phyloP scores from a whole-genome alignment of 176 grass and related monocot species.

The Oryza brachyantha region DNA sequence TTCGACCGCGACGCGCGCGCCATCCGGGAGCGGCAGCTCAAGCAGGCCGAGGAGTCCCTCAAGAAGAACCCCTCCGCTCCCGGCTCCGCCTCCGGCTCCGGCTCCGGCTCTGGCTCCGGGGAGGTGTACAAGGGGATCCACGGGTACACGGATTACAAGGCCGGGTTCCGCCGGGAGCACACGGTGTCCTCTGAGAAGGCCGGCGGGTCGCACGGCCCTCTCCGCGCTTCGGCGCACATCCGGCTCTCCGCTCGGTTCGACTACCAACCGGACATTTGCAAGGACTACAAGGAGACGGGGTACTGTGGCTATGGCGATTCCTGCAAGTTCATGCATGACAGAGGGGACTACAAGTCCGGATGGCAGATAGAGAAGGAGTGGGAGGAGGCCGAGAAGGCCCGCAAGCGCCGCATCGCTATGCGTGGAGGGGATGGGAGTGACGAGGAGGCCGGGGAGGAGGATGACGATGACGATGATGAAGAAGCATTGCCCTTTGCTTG shows the following conservation, averaged over 20 bases:
- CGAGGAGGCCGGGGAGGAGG: slow-evolving; percentile 29
- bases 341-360: slow-evolving; percentile 94
- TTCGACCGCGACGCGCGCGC: slow-evolving; percentile 69
- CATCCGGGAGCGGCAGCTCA: slow-evolving; percentile 79
- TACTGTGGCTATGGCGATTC: slow-evolving; percentile 89
- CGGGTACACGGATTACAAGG: slow-evolving; percentile 86
- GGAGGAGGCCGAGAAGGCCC: slow-evolving; percentile 69
- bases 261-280: slow-evolving; percentile 92
- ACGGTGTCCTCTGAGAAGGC: slow-evolving; percentile 88
- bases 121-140: slow-evolving; percentile 80
- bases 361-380: slow-evolving; percentile 94
- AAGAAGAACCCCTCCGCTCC: slow-evolving; percentile 54
- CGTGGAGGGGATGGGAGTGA: slow-evolving; percentile 40
- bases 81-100: slow-evolving; percentile 3
- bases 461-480: slow-evolving; percentile 47
- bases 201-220: slow-evolving; percentile 65
- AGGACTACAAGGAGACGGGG: slow-evolving; percentile 98
- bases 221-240: slow-evolving; percentile 74
- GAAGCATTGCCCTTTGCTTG: slow-evolving; percentile 84
- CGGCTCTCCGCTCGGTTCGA: slow-evolving; percentile 72
- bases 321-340: slow-evolving; percentile 98
- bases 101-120: slow-evolving; percentile 1
- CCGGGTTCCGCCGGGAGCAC: slow-evolving; percentile 78
- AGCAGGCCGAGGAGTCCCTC: slow-evolving; percentile 56
- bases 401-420: slow-evolving; percentile 54